Percentiles rank a stretch among this genome's conserved stretches.
Conservation (phyloP, 2,329 filamentous ascomycete species). For the Diaporthe caulivora region DNA sequence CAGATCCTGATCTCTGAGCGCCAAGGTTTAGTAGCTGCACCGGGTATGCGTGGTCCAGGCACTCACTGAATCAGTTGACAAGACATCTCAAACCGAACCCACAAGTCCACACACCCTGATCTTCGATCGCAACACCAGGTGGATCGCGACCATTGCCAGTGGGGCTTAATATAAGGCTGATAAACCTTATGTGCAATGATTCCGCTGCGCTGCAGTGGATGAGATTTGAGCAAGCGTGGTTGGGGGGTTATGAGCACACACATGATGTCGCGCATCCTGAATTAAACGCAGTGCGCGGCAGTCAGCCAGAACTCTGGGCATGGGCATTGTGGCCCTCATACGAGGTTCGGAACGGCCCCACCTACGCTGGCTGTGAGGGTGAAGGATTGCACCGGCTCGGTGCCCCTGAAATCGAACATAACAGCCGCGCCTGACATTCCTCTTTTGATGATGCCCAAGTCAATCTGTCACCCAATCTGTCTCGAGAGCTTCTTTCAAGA, state of each 20-base stretch:
- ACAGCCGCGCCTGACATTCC: not conserved
- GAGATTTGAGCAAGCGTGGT: too few species aligned
- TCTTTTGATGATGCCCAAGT: not conserved
- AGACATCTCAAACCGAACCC: not conserved
- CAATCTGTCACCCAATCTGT: conserved; percentile 15
- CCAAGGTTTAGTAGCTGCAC: not conserved
- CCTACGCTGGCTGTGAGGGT: not conserved
- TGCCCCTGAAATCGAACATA: not conserved
- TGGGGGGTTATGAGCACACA: not conserved
- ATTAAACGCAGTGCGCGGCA: not conserved
- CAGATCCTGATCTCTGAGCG: not conserved
- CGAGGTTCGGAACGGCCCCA: conserved; percentile 4
- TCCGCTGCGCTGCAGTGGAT: not conserved
- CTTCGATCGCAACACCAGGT: not conserved
- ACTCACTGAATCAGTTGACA: not conserved
- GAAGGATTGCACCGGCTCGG: not conserved
- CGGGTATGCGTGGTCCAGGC: not conserved
- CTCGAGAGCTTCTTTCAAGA: not conserved
- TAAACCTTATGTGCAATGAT: too few species aligned
- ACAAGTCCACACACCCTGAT: not conserved
- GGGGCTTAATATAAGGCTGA: not conserved
- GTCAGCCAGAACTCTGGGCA: not conserved
- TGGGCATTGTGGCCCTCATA: not conserved
- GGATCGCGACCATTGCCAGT: not conserved
- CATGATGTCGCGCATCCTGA: not conserved